Evolutionary conservation across 2,329 filamentous ascomycete genomes (phyloP).

Genomic region (Scedosporium boydii): DNA sequence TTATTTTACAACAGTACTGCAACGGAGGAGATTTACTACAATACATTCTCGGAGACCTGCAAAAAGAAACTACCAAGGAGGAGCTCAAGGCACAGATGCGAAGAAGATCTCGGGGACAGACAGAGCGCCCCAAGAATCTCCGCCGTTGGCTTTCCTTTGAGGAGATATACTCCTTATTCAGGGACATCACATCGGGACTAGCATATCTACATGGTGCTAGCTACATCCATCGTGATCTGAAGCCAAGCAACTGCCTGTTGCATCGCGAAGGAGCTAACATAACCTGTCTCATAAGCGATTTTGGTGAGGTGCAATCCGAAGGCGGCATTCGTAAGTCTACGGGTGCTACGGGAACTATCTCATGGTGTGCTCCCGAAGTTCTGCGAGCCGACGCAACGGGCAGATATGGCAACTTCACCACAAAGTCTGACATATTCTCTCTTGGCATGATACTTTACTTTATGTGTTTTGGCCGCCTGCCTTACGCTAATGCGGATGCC

Average conservation of each 20-base stretch:
- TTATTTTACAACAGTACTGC: constrained; percentile 96
- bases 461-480: constrained; percentile 85
- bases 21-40: constrained; percentile 85
- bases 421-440: constrained; percentile 97
- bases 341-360: constrained; percentile 90
- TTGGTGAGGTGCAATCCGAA: constrained; percentile 88
- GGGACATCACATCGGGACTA: constrained; percentile 85
- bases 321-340: constrained; percentile 78
- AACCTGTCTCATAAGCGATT: constrained; percentile 87
- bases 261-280: constrained; percentile 65
- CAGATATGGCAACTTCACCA: constrained; percentile 83
- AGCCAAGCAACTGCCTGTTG: constrained; percentile 89
- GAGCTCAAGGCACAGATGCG: constrained; percentile 82
- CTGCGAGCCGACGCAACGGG: constrained; percentile 60
- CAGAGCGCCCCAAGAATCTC: constrained; percentile 50
- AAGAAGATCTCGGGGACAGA: constrained; percentile 67
- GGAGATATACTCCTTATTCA: constrained; percentile 94
- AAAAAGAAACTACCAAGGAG: constrained; percentile 62
- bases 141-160: constrained; percentile 57
- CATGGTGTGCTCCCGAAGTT: constrained; percentile 94
- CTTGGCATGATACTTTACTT: constrained; percentile 98
- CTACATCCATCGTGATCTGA: constrained; percentile 93
- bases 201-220: constrained; percentile 83
- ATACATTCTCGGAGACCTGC: constrained; percentile 65
- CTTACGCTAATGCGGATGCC: constrained; percentile 74